Evolutionary conservation across 164 flowering plant genomes (phyloP), one percentile per base, ranked within the genome.

Genomic region (Platanus orientalis): DNA sequence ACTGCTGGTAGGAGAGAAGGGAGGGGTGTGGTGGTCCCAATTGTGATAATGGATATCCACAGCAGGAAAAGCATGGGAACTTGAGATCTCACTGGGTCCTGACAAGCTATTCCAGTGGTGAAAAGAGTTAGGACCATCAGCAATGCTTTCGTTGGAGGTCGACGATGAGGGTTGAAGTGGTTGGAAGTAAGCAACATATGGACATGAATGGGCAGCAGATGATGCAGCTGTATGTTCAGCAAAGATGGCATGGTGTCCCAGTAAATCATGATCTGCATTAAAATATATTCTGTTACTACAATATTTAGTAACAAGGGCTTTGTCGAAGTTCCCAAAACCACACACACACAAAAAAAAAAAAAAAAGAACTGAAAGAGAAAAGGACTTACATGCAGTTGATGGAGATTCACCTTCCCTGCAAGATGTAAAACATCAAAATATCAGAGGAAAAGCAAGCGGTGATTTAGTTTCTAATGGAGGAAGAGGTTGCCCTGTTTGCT

Each of bases 181-280:
- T 63, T 87, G 86, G 69, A 85, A 69, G 71, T 83, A 83, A 47
- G 89, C 80, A 54, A 88, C 26, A 65, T 86, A 88, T 2, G 97
- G 97, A 76, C 97, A 92, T n/a, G 85, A 83, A 72, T 85, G 96
- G 42, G 74, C 42, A 48, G 83, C 80, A 53, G 97, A 86, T 65
- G 97, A 80, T 29, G 84, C 86, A 9, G 86, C 72, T 54, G 94
- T 63, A 63, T 81, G 90, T 65, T 89, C 96, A 20, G 92, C 76
- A 75, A 82, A 89, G 56, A 85, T 57, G 45, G 88, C 76, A 74
- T 80, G 86, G 50, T 82, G 96, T 30, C 85, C 90, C 66, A 87
- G 54, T 25, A 84, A 74, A 61, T 89, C 96, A 71, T 84, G 90
- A 83, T 85, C 96, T 92, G 79, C 76, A 76, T 70, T 51, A n/a